Percentiles rank a stretch among this genome's conserved stretches.
Conservation (phyloP, 2,329 filamentous ascomycete species). For the Scedosporium apiospermum region DNA sequence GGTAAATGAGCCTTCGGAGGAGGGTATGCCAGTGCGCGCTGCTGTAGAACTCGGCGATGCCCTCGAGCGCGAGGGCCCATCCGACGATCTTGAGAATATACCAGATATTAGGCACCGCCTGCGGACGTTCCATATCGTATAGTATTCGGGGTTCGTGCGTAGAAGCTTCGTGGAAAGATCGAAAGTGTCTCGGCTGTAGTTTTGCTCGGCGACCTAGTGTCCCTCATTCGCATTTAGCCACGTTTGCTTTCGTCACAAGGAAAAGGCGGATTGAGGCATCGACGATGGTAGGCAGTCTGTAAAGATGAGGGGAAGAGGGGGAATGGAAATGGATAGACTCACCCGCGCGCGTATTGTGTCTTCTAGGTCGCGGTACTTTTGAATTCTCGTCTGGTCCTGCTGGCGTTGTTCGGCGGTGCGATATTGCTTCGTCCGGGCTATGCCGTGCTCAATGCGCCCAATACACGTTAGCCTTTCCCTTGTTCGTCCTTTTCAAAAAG, state of each 20-base stretch:
- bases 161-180: slow-evolving; percentile 64
- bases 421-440: slow-evolving; percentile 56
- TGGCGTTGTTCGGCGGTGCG: slow-evolving; percentile 61
- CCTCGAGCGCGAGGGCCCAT: slow-evolving; percentile 43
- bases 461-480: neutral
- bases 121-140: slow-evolving; percentile 85
- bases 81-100: slow-evolving; percentile 44
- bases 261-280: neutral
- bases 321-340: neutral
- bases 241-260: neutral
- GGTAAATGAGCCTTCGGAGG: slow-evolving; percentile 48
- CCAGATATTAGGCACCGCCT: slow-evolving; percentile 57
- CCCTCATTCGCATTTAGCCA: neutral
- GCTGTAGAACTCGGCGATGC: slow-evolving; percentile 43
- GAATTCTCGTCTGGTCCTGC: slow-evolving; percentile 66
- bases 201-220: slow-evolving; percentile 26
- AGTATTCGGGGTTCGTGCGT: slow-evolving; percentile 75
- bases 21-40: slow-evolving; percentile 50
- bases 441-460: slow-evolving; percentile 57
- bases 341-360: slow-evolving; percentile 58
- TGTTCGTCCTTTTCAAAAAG: too few species aligned
- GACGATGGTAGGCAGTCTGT: neutral
- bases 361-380: slow-evolving; percentile 64
- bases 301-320: neutral
- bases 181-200: slow-evolving; percentile 49